A percentile compares a stretch with the other conserved stretches of the same genome.
These are phyloP conservation scores for Hericium erinaceus DNA, from an alignment of 768 basidiomycete genomes.

Conservation along the genomic window DNA sequence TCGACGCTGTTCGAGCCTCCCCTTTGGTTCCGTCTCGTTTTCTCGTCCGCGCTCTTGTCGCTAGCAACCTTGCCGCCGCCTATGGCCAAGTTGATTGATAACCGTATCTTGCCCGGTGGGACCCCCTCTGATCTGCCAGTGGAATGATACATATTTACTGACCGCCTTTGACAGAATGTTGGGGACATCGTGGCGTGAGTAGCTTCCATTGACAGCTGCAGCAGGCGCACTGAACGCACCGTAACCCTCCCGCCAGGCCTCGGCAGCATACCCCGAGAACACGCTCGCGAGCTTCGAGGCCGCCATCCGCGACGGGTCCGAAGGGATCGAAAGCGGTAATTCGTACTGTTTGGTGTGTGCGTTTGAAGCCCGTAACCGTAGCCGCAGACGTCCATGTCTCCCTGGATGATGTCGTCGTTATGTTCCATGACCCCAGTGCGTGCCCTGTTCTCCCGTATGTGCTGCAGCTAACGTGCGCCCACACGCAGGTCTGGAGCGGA, in stretches of 20 bases:
- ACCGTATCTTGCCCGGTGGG: conserved; percentile 18
- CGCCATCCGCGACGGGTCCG: conserved; percentile 90
- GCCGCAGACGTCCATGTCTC: conserved; percentile 91
- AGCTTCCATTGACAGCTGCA: background rate
- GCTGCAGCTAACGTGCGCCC: background rate
- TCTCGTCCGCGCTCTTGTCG: background rate
- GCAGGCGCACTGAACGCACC: conserved; percentile 4
- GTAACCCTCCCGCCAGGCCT: conserved; percentile 45
- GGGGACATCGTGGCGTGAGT: conserved; percentile 63
- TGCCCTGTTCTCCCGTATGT: background rate
- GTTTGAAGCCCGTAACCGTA: conserved; percentile 34
- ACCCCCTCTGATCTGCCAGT: background rate
- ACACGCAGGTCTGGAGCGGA: conserved; percentile 56
- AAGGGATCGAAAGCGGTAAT: conserved; percentile 97
- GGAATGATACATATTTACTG: background rate
- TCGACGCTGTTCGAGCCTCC: background rate
- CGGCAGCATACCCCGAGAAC: conserved; percentile 84
- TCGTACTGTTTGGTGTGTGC: conserved; percentile 14
- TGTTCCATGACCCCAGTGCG: conserved; percentile 92
- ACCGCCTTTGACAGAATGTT: conserved; percentile 49
- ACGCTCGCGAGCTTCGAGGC: conserved; percentile 92
- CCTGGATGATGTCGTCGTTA: conserved; percentile 74
- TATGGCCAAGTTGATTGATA: background rate
- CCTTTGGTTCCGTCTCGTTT: background rate
- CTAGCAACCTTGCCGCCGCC: background rate